A percentile compares a stretch with the other conserved stretches of the same genome.
These are phyloP conservation scores for Juglanconis oblonga DNA, from an alignment of 2,329 filamentous ascomycete species.

Conservation along the genomic window DNA sequence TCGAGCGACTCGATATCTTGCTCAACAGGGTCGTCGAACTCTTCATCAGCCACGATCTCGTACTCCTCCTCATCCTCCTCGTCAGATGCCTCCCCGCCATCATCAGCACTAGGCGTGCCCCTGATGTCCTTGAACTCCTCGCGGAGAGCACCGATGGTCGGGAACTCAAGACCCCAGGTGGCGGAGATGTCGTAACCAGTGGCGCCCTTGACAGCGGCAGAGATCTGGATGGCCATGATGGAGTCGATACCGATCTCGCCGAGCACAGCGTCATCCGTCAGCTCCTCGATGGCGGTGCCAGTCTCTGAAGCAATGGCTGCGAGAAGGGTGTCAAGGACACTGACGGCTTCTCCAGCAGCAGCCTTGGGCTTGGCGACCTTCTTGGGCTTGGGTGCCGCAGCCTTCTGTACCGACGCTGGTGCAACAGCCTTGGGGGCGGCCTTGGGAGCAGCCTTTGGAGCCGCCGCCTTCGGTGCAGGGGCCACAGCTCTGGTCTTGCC, in stretches of 20 bases:
- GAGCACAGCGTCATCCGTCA: constrained; percentile 21
- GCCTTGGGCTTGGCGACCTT: background rate
- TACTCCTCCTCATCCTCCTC: constrained; percentile 7
- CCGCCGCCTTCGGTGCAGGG: background rate
- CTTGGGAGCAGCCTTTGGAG: background rate
- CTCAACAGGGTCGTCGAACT: constrained; percentile 5
- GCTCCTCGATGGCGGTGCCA: constrained; percentile 16
- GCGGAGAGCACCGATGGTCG: constrained; percentile 5
- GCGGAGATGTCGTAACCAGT: constrained; percentile 11
- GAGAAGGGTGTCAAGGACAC: constrained; percentile 3
- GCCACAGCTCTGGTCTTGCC: constrained; percentile 6
- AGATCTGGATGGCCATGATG: constrained; percentile 26
- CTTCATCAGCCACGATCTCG: constrained; percentile 5
- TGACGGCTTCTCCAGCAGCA: background rate
- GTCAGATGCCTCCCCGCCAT: background rate
- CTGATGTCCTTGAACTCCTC: constrained; percentile 8
- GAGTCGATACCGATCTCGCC: constrained; percentile 30
- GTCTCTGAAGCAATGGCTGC: constrained; percentile 18
- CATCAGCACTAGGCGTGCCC: background rate
- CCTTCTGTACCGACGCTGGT: background rate
- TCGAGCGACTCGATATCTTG: constrained; percentile 2
- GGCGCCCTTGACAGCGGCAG: constrained; percentile 1
- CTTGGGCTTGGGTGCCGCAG: background rate
- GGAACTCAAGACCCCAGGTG: constrained; percentile 8
- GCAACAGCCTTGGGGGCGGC: constrained; percentile 4